Base-by-base conservation (phyloP, 202 grass and related monocot genomes). In the Setaria italica region DNA sequence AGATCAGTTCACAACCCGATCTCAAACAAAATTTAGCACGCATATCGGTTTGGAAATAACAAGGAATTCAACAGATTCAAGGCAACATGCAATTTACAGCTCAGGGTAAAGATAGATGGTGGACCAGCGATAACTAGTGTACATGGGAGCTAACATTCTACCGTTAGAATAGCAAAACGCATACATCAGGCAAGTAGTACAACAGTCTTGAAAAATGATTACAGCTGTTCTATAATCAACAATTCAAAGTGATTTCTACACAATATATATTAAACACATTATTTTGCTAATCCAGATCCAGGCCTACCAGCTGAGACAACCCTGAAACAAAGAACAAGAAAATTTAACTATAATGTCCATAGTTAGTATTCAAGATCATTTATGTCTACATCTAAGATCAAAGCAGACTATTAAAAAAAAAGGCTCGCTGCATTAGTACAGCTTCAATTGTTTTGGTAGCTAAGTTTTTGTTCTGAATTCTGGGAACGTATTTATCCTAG, bases 161-260 rank as follows among this genome's bases (percentile, higher is more conserved):
- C 11, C 12, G 54, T 42, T 37, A 62, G 15, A 32, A 33, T 5
- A 70, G 0, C 55, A 77, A 41, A 41, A 53, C 7, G 25, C 41
- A 19, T 11, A 49, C 54, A n/a, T 62, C 63, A 82, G 33, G 34
- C 25, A 17, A 10, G 49, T 30, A 77, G 33, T 7, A 77, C 42
- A 64, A 1, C 19, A 63, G n/a, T 11, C 4, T 53, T 46, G 7
- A 33, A 2, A 70, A 64, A 78, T n/a, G 46, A 72, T 17, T 12
- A 82, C 1, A 62, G 25, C 25, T 25, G 25, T 25, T 25, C 25
- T 25, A 25, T 25, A 25, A 25, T 25, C 13, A 79, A 73, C 43
- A 75, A 16, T 62, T 70, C 15, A 33, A 71, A 30, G 16, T 72
- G 15, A 35, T 81, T 76, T 83, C 64, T 49, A 76, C 69, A 81